Base-by-base conservation (phyloP, 805 yeast genomes). In the Saccharomycopsis sp. region DNA sequence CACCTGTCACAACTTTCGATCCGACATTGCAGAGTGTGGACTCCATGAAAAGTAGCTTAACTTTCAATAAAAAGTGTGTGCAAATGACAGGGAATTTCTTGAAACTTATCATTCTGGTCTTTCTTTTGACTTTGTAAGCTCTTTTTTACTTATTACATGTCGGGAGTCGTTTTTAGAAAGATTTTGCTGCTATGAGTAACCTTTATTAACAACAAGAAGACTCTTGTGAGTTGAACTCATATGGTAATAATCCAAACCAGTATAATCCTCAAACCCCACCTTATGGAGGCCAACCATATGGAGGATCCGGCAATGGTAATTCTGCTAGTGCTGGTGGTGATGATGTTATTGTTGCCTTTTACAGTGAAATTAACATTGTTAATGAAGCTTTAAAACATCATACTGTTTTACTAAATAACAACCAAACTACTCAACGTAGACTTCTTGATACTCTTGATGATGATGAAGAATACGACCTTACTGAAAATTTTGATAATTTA, bases 401-500 rank as follows among this genome's bases (percentile, higher is more conserved):
- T 60, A 75, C 77, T 55, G 74, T 71, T 53, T 63, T 80, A 48
- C 73, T 85, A 47, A 76, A 76, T 51, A 67, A 79, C 51, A 74
- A 84, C 45, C 82, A 81, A 57, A 67, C 71, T 43, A 69, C 78
- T 52, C 94, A 85, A 63, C 69, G 70, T 55, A 73, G 77, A 51
- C 65, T 86, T 29, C 63, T 85, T 53, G 76, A 76, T 48, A 92
- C 83, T 49, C 75, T 82, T 47, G 78, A 78, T 51, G 76, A 75
- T 47, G 82, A 78, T 46, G 77, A 75, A 53, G 82, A 80, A 54
- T 72, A 72, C 41, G 72, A 74, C 53, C 67, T 76, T 45, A 78
- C 86, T 60, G 70, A 72, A 49, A 86, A 84, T 60, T 70, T 92
- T 45, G 95, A 88, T 56, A 67, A 74, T 46, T 68, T 84, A 43